A percentile compares a stretch with the other conserved stretches of the same genome.
phyloP scores from a whole-genome alignment of 1,284 basidiomycete species.

The Meripilus lineatus region DNA sequence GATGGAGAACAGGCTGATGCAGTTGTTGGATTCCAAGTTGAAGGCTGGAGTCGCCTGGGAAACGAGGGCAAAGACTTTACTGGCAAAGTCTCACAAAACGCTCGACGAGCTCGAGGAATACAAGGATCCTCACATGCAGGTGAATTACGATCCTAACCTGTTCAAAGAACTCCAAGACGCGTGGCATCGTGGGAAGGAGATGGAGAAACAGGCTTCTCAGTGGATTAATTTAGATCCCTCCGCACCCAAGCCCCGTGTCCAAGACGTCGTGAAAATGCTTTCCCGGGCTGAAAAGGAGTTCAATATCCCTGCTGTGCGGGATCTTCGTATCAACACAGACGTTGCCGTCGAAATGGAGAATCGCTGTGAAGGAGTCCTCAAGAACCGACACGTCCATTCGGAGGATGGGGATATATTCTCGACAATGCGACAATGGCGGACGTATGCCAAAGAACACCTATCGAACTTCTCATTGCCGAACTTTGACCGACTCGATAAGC shows the following conservation, averaged over 20 bases:
- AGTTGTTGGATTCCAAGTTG: slow-evolving; percentile 51
- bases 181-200: slow-evolving; percentile 63
- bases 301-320: slow-evolving; percentile 56
- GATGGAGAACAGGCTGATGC: slow-evolving; percentile 55
- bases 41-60: slow-evolving; percentile 69
- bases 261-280: slow-evolving; percentile 63
- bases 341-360: slow-evolving; percentile 70
- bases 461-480: slow-evolving; percentile 65
- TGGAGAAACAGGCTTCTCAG: slow-evolving; percentile 67
- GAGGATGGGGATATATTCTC: slow-evolving; percentile 62
- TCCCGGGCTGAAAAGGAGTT: slow-evolving; percentile 72
- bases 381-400: slow-evolving; percentile 48
- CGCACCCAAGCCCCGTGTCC: slow-evolving; percentile 52
- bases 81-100: slow-evolving; percentile 63
- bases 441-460: slow-evolving; percentile 65
- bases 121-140: slow-evolving; percentile 41
- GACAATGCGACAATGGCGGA: slow-evolving; percentile 65
- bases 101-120: slow-evolving; percentile 70
- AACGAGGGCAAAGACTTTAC: slow-evolving; percentile 52
- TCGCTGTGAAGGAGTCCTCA: slow-evolving; percentile 68
- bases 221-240: slow-evolving; percentile 57
- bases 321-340: slow-evolving; percentile 62
- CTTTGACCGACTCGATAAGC: slow-evolving; percentile 65
- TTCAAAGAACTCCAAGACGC: slow-evolving; percentile 55
- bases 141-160: slow-evolving; percentile 60